Percentiles rank a stretch among this genome's conserved stretches.
Evolutionary conservation across 371 early-diverging fungal species (phyloP).

Genomic region (Mortierella sp.): DNA sequence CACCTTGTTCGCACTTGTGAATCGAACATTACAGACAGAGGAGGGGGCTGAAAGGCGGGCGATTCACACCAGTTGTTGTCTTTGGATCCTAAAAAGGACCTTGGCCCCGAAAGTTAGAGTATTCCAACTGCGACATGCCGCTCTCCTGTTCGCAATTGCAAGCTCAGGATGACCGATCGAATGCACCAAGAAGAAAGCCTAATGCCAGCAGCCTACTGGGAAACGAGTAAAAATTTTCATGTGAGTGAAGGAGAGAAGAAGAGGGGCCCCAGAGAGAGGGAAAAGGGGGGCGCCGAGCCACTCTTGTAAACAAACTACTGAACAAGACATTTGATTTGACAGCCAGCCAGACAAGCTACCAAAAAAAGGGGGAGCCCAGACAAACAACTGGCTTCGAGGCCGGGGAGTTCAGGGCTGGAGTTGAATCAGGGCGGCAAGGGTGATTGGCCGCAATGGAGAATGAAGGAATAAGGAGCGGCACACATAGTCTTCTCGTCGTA

Average conservation of each 20-base stretch:
- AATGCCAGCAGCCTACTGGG: neutral
- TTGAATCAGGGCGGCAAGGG: neutral
- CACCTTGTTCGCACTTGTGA: neutral
- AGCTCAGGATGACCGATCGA: neutral
- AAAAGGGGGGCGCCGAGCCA: neutral
- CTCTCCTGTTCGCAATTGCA: neutral
- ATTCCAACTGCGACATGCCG: constrained; percentile 8
- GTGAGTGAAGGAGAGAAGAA: neutral
- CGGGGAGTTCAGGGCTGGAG: constrained; percentile 14
- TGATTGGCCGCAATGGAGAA: constrained; percentile 4
- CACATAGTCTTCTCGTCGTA: neutral
- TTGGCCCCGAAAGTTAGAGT: neutral
- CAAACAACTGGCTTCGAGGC: constrained; percentile 8
- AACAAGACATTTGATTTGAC: neutral
- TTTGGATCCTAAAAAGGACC: constrained; percentile 1
- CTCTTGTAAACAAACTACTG: neutral
- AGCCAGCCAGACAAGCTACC: neutral
- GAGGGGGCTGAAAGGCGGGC: neutral
- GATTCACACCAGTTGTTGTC: neutral
- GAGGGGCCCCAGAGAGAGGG: neutral
- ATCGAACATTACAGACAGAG: neutral
- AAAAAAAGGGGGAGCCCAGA: neutral
- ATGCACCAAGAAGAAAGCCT: neutral
- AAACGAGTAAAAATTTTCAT: constrained; percentile 9
- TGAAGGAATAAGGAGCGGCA: neutral